Conservation (phyloP, 2,329 filamentous ascomycete genomes). For the Cryphonectria nitschkei region DNA sequence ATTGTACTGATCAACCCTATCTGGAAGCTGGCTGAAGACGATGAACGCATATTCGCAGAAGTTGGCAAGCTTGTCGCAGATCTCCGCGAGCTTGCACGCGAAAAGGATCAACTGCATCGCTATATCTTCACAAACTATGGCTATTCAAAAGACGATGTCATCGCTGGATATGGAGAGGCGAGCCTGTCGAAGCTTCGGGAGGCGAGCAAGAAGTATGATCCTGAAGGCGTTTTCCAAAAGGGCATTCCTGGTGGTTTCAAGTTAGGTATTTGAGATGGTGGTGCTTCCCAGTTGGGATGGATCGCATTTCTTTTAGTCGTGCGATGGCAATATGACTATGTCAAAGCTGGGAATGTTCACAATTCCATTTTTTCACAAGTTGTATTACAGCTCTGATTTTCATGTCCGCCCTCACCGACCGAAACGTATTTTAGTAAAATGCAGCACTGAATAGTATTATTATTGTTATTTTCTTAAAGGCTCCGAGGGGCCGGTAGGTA, state of each 20-base stretch:
- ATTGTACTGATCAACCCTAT: constrained; percentile 32
- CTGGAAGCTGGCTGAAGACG: constrained; percentile 27
- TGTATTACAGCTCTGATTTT: not conserved
- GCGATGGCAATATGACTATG: no score
- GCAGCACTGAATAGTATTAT: not conserved
- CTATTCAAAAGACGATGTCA: constrained; percentile 24
- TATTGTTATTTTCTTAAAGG: not conserved
- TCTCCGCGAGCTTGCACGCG: constrained; percentile 15
- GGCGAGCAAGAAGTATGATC: not conserved
- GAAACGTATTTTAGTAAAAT: not conserved
- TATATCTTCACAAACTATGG: constrained; percentile 31
- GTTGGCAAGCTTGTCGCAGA: constrained; percentile 14
- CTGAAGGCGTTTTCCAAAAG: not conserved
- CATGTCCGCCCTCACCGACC: not conserved
- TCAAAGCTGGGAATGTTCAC: not conserved
- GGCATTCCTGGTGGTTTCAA: not conserved
- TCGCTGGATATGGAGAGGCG: constrained; percentile 23
- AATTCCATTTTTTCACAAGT: not conserved
- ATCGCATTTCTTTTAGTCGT: no score
- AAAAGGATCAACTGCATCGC: constrained; percentile 29
- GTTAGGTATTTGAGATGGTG: not conserved
- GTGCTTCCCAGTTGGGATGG: no score
- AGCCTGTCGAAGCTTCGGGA: not conserved
- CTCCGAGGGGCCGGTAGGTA: not conserved
- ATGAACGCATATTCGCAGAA: constrained; percentile 26